A percentile compares a stretch with the other conserved stretches of the same genome.
These are phyloP conservation scores for Diplocarpon mali DNA, from an alignment of 2,329 filamentous ascomycete species.

Conservation along the genomic window DNA sequence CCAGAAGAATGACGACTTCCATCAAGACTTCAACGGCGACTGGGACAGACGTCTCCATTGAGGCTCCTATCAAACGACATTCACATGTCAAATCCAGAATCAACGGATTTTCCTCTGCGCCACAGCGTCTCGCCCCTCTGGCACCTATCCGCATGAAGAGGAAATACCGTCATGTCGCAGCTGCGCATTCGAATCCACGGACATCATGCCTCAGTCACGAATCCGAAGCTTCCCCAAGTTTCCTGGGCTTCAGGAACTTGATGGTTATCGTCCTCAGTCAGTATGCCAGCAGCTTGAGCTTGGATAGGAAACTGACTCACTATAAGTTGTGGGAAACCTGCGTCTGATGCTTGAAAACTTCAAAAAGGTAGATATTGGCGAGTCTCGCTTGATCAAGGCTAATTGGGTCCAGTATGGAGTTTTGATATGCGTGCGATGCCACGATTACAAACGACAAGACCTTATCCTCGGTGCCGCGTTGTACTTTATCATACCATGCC, in stretches of 20 bases:
- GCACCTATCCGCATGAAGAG: constrained; percentile 30
- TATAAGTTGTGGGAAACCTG: constrained; percentile 76
- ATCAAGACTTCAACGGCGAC: constrained; percentile 20
- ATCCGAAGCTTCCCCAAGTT: constrained; percentile 62
- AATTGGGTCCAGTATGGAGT: constrained; percentile 60
- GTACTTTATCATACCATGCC: constrained; percentile 80
- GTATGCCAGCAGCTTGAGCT: constrained; percentile 17
- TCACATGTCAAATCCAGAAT: constrained; percentile 21
- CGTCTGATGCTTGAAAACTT: constrained; percentile 94
- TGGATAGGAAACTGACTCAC: constrained; percentile 4
- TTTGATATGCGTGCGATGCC: constrained; percentile 80
- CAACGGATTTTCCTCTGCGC: constrained; percentile 11
- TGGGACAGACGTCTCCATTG: constrained; percentile 10
- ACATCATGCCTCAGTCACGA: constrained; percentile 84
- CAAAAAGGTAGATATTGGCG: constrained; percentile 55
- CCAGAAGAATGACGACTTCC: constrained; percentile 13
- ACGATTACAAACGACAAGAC: constrained; percentile 75
- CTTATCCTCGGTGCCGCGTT: constrained; percentile 64
- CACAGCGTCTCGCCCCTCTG: constrained; percentile 17
- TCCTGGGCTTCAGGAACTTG: constrained; percentile 87
- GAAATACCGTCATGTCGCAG: constrained; percentile 88
- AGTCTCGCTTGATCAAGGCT: constrained; percentile 5
- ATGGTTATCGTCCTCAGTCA: constrained; percentile 87
- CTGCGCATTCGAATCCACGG: constrained; percentile 61
- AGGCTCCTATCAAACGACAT: constrained; percentile 17